Conservation (phyloP, 2,329 filamentous ascomycete genomes). For the Aspergillus japonicus region DNA sequence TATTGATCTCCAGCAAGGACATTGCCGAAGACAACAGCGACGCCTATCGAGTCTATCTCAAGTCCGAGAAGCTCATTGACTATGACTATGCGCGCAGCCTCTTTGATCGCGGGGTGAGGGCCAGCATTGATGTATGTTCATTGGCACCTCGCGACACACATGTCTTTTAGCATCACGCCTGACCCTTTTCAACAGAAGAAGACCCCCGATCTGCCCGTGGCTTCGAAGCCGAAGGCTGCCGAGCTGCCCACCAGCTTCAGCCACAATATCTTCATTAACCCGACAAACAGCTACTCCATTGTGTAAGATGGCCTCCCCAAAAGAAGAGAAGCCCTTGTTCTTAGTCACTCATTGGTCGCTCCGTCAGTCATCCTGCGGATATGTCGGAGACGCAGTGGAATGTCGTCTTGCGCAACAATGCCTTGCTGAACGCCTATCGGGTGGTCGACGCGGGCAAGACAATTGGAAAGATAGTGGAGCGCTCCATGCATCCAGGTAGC, state of each 20-base stretch:
- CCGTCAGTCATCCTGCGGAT: background rate
- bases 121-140: too few relatives aligned
- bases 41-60: too few relatives aligned
- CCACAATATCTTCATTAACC: slow-evolving; percentile 9
- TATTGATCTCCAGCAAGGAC: too few relatives aligned
- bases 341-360: too few relatives aligned
- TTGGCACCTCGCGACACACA: too few relatives aligned
- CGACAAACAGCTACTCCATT: background rate
- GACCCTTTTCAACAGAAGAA: background rate
- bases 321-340: too few relatives aligned
- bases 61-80: too few relatives aligned
- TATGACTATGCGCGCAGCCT: too few relatives aligned
- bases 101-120: too few relatives aligned
- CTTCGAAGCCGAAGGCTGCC: background rate
- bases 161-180: too few relatives aligned
- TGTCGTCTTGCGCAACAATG: slow-evolving; percentile 3
- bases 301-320: too few relatives aligned
- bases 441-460: background rate
- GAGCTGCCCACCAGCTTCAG: slow-evolving; percentile 2
- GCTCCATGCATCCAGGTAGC: slow-evolving; percentile 1
- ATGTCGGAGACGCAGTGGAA: slow-evolving; percentile 4
- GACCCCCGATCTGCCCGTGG: background rate
- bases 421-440: background rate
- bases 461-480: background rate
- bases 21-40: too few relatives aligned